phyloP scores from a whole-genome alignment of 495 filamentous ascomycete genomes.

The Aspergillus nidulans region DNA sequence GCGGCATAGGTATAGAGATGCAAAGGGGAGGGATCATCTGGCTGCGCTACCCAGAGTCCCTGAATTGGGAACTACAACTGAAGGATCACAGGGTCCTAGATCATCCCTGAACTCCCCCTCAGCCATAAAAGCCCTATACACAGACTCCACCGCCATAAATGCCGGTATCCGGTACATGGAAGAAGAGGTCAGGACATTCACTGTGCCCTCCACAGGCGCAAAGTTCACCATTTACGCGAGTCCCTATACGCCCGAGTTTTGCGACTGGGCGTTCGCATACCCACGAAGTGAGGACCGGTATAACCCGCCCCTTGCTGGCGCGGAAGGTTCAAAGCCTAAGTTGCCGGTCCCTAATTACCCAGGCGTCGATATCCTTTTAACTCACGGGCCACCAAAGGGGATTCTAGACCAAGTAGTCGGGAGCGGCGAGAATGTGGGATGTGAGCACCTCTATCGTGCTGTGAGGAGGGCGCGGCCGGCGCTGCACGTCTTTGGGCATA shows the following conservation, averaged over 20 bases:
- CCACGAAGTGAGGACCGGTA: conserved; percentile 48
- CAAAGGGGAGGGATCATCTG: conserved; percentile 10
- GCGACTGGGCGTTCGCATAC: conserved; percentile 62
- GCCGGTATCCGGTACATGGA: conserved; percentile 61
- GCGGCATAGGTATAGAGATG: conserved; percentile 24
- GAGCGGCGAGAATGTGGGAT: conserved; percentile 37
- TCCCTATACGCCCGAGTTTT: conserved; percentile 60
- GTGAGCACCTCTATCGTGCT: conserved; percentile 43
- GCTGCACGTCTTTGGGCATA: conserved; percentile 59
- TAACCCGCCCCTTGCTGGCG: conserved; percentile 29
- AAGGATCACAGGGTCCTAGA: conserved; percentile 9
- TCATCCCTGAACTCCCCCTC: conserved; percentile 21
- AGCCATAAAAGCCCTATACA: conserved; percentile 43
- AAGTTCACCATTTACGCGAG: conserved; percentile 63
- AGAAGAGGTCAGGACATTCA: conserved; percentile 57
- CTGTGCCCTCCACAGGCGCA: conserved; percentile 46
- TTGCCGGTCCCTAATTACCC: conserved; percentile 44
- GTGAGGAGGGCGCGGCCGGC: conserved; percentile 40
- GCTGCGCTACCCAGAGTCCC: conserved; percentile 4
- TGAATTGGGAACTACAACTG: neutral
- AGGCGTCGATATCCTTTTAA: conserved; percentile 61
- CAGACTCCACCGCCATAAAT: conserved; percentile 37
- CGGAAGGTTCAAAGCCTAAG: neutral
- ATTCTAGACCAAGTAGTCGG: conserved; percentile 49
- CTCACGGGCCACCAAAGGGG: conserved; percentile 65